Percentiles rank a stretch among this genome's conserved stretches.
These are phyloP conservation scores for Skeletonema menzelii DNA, from an alignment of 108 stramenopile genomes.

Conservation along the genomic window DNA sequence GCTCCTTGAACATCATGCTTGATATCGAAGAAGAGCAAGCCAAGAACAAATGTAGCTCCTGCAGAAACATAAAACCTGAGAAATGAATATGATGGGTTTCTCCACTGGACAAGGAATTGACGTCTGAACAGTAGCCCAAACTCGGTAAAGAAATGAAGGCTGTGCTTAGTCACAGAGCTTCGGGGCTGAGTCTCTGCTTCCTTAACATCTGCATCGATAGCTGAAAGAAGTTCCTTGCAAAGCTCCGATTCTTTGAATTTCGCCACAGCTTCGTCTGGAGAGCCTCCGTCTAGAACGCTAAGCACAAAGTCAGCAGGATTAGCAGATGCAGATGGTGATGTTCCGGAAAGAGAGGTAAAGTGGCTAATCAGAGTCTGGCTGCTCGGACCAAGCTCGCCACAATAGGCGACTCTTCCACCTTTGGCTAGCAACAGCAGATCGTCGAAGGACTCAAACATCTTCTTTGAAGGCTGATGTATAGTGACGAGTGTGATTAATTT, in stretches of 20 bases:
- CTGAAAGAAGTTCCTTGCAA: not conserved
- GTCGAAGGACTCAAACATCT: slow-evolving; percentile 40
- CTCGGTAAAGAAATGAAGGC: slow-evolving; percentile 15
- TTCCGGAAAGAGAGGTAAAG: slow-evolving; percentile 16
- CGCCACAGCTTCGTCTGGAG: slow-evolving; percentile 21
- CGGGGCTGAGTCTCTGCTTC: not conserved
- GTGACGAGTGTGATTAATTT: slow-evolving; percentile 36
- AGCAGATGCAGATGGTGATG: not conserved
- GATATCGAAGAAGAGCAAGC: slow-evolving; percentile 39
- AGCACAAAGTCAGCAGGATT: slow-evolving; percentile 41
- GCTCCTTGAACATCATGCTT: slow-evolving; percentile 36
- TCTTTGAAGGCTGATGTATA: slow-evolving; percentile 43
- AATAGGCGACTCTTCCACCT: slow-evolving; percentile 34
- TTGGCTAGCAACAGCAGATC: slow-evolving; percentile 37
- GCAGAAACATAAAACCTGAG: slow-evolving; percentile 30
- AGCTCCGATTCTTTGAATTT: slow-evolving; percentile 16
- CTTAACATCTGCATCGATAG: slow-evolving; percentile 13
- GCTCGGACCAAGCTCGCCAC: slow-evolving; percentile 17
- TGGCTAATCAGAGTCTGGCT: slow-evolving; percentile 20
- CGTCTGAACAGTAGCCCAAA: slow-evolving; percentile 30
- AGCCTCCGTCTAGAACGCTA: slow-evolving; percentile 15
- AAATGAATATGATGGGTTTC: slow-evolving; percentile 45
- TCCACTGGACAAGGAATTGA: slow-evolving; percentile 40
- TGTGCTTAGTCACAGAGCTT: not conserved
- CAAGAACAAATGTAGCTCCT: slow-evolving; percentile 25